Conservation (phyloP, 2,329 filamentous ascomycete genomes). For the Epichloe glyceriae region DNA sequence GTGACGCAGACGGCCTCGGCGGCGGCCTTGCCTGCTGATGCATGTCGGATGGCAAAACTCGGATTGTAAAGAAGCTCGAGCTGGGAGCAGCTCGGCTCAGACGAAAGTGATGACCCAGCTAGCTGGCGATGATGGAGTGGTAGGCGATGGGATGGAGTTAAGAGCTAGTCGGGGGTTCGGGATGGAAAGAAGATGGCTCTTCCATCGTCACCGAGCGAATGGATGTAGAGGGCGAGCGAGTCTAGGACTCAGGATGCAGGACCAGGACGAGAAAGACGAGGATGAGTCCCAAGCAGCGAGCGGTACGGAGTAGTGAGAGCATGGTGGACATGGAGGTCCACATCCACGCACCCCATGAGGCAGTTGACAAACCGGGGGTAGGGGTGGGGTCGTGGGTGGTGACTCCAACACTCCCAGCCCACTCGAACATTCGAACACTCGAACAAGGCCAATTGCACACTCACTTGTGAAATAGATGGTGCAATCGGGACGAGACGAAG, state of each 20-base stretch:
- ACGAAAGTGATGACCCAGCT: background rate
- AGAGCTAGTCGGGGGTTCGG: background rate
- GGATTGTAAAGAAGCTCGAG: background rate
- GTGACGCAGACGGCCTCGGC: constrained; percentile 53
- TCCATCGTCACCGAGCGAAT: constrained; percentile 5
- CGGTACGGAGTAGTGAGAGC: background rate
- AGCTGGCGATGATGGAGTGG: background rate
- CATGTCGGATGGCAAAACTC: constrained; percentile 54
- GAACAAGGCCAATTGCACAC: background rate
- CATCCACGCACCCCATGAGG: constrained; percentile 2
- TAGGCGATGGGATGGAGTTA: background rate
- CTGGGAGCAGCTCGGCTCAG: constrained; percentile 4
- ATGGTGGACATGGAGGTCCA: background rate
- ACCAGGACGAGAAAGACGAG: background rate
- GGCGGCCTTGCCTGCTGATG: constrained; percentile 78
- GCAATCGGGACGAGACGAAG: too few relatives aligned
- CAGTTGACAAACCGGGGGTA: constrained; percentile 5
- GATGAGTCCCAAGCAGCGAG: background rate
- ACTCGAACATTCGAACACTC: background rate
- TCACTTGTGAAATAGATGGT: too few relatives aligned
- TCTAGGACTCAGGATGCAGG: background rate
- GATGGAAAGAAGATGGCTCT: constrained; percentile 3
- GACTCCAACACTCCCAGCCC: background rate
- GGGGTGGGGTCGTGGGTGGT: background rate
- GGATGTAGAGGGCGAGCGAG: background rate